These are phyloP conservation scores for Neofusicoccum sp. DNA, from an alignment of 2,329 filamentous ascomycete species.

Conservation along the genomic window DNA sequence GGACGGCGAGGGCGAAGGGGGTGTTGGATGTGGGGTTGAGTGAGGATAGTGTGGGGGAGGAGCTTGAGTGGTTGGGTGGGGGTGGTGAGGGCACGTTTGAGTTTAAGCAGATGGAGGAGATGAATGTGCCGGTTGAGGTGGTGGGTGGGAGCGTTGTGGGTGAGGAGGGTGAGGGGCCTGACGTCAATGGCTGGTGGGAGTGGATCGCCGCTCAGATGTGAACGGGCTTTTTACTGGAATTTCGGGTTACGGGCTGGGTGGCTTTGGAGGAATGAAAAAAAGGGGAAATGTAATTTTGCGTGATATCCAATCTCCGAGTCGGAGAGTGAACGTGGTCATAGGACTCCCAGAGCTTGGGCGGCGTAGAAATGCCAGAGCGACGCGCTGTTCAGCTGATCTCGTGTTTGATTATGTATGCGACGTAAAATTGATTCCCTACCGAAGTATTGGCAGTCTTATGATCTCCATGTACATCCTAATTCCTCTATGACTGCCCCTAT, in stretches of 20 bases:
- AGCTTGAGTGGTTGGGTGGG: constrained; percentile 74
- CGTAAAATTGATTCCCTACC: constrained; percentile 18
- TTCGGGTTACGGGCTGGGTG: background rate
- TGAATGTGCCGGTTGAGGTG: constrained; percentile 76
- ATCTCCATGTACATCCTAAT: constrained; percentile 21
- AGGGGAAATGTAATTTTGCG: constrained; percentile 9
- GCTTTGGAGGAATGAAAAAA: background rate
- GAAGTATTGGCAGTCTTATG: constrained; percentile 19
- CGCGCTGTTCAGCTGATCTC: background rate
- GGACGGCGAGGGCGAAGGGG: constrained; percentile 73
- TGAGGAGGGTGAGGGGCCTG: constrained; percentile 66
- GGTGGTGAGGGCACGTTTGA: constrained; percentile 76
- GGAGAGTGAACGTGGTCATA: constrained; percentile 7
- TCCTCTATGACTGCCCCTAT: constrained; percentile 16
- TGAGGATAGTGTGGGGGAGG: constrained; percentile 58
- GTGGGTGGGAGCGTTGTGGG: constrained; percentile 70
- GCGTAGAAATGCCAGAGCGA: background rate
- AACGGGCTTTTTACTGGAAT: background rate
- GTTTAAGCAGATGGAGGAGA: constrained; percentile 82
- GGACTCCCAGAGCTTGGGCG: constrained; percentile 1
- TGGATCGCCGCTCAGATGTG: constrained; percentile 82
- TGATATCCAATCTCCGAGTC: constrained; percentile 17
- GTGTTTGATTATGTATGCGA: constrained; percentile 15
- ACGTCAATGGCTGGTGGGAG: constrained; percentile 82
- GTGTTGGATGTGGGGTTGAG: constrained; percentile 80